These are phyloP conservation scores for Myriosclerotinia curreyana DNA, from an alignment of 2,329 filamentous ascomycete genomes.

Conservation along the genomic window DNA sequence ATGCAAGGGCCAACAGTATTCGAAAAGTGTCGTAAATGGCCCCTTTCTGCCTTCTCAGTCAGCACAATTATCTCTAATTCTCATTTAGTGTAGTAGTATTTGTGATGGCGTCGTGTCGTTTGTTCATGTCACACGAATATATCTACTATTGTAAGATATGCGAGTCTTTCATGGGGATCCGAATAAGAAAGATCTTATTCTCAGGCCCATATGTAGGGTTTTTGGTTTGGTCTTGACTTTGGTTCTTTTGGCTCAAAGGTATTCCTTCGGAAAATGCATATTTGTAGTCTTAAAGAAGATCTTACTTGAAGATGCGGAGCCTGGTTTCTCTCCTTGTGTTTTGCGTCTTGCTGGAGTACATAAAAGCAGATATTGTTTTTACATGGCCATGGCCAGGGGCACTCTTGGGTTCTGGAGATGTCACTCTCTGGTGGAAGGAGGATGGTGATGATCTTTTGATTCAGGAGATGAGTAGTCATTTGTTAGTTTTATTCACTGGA, in stretches of 20 bases:
- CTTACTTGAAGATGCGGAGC: slow-evolving; percentile 17
- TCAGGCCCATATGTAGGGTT: neutral
- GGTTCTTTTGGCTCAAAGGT: neutral
- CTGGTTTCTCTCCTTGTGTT: neutral
- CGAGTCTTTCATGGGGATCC: neutral
- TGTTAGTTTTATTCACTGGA: slow-evolving; percentile 20
- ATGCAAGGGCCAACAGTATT: slow-evolving; percentile 18
- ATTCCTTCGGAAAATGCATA: slow-evolving; percentile 14
- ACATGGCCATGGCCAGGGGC: slow-evolving; percentile 9
- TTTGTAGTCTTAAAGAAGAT: neutral
- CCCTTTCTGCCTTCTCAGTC: slow-evolving; percentile 16
- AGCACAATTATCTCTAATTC: slow-evolving; percentile 3
- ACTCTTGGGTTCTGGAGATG: slow-evolving; percentile 7
- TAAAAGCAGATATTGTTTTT: slow-evolving; percentile 18
- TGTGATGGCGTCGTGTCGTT: neutral
- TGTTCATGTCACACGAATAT: slow-evolving; percentile 5
- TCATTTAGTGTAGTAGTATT: slow-evolving; percentile 19
- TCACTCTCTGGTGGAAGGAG: slow-evolving; percentile 20
- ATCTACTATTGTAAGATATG: neutral
- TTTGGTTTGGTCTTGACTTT: neutral
- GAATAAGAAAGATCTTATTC: neutral
- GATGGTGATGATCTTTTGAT: slow-evolving; percentile 17
- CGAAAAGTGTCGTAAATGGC: neutral
- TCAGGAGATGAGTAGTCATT: slow-evolving; percentile 8
- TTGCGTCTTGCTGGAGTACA: neutral